Conservation (phyloP, 1,284 basidiomycete genomes). For the Naganishia liquefaciens region DNA sequence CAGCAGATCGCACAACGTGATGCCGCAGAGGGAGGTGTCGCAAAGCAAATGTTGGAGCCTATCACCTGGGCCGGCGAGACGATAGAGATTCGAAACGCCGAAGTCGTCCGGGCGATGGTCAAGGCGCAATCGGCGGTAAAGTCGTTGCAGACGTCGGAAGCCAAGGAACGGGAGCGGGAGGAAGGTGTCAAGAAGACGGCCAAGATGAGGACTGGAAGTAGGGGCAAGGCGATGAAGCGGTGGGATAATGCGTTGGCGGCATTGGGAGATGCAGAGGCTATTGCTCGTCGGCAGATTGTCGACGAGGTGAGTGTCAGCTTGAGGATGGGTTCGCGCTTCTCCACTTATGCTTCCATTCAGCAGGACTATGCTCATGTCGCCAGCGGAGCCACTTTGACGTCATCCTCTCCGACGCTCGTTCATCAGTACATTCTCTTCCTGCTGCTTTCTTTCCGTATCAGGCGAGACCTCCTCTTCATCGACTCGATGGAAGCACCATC, state of each 20-base stretch:
- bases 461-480: slow-evolving; percentile 81
- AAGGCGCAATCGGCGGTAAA: slow-evolving; percentile 62
- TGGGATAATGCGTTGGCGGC: slow-evolving; percentile 81
- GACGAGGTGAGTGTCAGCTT: slow-evolving; percentile 1
- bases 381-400: slow-evolving; percentile 32
- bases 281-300: slow-evolving; percentile 62
- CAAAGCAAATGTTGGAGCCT: slow-evolving; percentile 61
- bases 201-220: slow-evolving; percentile 54
- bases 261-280: slow-evolving; percentile 81
- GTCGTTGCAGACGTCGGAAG: slow-evolving; percentile 10
- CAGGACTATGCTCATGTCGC: slow-evolving; percentile 34
- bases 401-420: slow-evolving; percentile 65
- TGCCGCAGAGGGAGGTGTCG: slow-evolving; percentile 51
- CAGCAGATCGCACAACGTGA: slow-evolving; percentile 1
- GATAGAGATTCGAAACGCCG: slow-evolving; percentile 84
- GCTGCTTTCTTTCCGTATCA: slow-evolving; percentile 77
- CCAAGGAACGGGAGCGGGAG: slow-evolving; percentile 61
- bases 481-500: slow-evolving; percentile 23
- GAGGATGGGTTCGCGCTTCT: not conserved
- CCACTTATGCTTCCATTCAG: not conserved
- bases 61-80: slow-evolving; percentile 79
- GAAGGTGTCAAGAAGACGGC: slow-evolving; percentile 48
- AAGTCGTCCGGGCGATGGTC: slow-evolving; percentile 83
- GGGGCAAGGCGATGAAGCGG: slow-evolving; percentile 54
- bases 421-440: slow-evolving; percentile 84